Conservation (phyloP, 1,284 basidiomycete species). For the Ceratobasidium sp. region DNA sequence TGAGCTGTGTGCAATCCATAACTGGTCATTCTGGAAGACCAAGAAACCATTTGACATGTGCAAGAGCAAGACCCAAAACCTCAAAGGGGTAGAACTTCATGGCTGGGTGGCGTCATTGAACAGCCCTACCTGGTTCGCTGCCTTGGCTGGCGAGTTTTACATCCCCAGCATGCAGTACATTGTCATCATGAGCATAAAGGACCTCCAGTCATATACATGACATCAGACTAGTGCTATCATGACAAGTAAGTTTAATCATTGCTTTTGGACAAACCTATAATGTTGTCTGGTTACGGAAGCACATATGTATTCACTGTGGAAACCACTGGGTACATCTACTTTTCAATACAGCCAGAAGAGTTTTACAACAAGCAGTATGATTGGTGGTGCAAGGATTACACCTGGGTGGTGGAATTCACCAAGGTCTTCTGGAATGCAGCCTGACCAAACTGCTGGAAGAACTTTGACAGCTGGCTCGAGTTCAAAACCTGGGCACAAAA, state of each 20-base stretch:
- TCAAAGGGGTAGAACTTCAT: not conserved
- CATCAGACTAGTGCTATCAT: not conserved
- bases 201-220: not conserved
- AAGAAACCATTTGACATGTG: not conserved
- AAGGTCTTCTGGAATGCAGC: not conserved
- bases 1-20: not conserved
- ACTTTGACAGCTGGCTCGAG: not conserved
- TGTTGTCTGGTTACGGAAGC: not conserved
- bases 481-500: not conserved
- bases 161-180: not conserved
- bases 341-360: not conserved
- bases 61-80: not conserved
- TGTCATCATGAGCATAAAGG: not conserved
- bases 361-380: not conserved
- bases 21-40: not conserved
- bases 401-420: not conserved
- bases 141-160: not conserved
- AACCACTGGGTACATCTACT: not conserved
- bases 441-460: not conserved
- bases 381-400: not conserved
- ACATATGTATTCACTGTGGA: not conserved
- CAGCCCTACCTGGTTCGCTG: not conserved
- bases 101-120: not conserved
- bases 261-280: not conserved
- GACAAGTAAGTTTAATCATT: not conserved